Conservation (phyloP, 164 flowering plant species). For the Berberis thunbergii region DNA sequence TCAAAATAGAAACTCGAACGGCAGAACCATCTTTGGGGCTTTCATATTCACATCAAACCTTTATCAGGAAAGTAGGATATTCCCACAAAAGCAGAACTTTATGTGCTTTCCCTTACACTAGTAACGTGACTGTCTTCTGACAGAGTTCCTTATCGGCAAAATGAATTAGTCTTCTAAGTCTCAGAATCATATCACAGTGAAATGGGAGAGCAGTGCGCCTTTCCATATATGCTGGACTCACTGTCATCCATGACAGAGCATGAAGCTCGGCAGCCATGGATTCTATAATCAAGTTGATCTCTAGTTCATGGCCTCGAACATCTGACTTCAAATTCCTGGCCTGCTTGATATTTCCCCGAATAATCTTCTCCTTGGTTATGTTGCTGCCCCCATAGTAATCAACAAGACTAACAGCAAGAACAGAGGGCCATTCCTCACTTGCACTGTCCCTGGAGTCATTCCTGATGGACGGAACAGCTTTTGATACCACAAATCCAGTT, state of each 20-base stretch:
- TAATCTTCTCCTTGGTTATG: conserved; percentile 43
- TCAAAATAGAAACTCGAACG: no score
- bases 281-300: conserved; percentile 64
- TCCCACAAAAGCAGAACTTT: no score
- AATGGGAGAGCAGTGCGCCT: conserved; percentile 83
- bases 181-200: conserved; percentile 89
- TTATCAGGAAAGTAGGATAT: no score
- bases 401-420: conserved; percentile 69
- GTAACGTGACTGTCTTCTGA: conserved; percentile 28
- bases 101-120: conserved; percentile 6
- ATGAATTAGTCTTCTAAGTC: conserved; percentile 82
- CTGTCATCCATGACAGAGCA: conserved; percentile 96
- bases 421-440: conserved; percentile 90
- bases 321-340: conserved; percentile 38
- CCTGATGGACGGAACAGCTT: conserved; percentile 74
- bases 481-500: conserved; percentile 86
- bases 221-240: conserved; percentile 79
- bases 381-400: conserved; percentile 74
- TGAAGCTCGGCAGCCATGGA: conserved; percentile 85
- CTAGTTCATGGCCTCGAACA: conserved; percentile 45
- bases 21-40: no score
- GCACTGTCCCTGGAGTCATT: conserved; percentile 33
- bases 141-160: conserved; percentile 79
- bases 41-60: no score
- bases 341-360: conserved; percentile 37